Conservation (phyloP, 2,329 filamentous ascomycete genomes). For the Talaromyces rugulosus region DNA sequence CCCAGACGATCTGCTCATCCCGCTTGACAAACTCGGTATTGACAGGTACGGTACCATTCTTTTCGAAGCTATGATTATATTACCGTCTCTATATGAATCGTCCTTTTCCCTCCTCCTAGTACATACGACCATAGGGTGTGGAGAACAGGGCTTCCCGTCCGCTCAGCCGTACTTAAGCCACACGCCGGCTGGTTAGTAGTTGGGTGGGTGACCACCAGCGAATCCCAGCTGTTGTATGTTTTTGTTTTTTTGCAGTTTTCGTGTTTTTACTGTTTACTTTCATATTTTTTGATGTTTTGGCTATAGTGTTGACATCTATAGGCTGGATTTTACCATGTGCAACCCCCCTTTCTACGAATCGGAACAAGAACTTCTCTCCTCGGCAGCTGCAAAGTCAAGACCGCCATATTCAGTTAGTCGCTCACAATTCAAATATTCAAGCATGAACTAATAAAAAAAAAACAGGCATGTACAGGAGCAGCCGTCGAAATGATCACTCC, state of each 20-base stretch:
- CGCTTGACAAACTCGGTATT: slow-evolving; percentile 44
- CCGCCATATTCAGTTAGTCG: slow-evolving; percentile 64
- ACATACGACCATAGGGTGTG: slow-evolving; percentile 17
- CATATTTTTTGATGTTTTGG: neutral
- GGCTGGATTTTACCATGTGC: slow-evolving; percentile 79
- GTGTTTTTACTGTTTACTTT: neutral
- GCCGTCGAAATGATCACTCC: slow-evolving; percentile 78
- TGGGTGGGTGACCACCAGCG: slow-evolving; percentile 47
- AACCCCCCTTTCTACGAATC: slow-evolving; percentile 95
- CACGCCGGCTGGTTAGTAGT: slow-evolving; percentile 45
- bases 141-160: slow-evolving; percentile 20
- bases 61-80: neutral
- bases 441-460: too few species aligned
- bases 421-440: neutral
- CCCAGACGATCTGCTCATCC: slow-evolving; percentile 56
- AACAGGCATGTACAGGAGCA: slow-evolving; percentile 63
- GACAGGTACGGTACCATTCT: slow-evolving; percentile 16
- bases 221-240: slow-evolving; percentile 45
- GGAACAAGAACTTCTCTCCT: slow-evolving; percentile 60
- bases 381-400: slow-evolving; percentile 61
- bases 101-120: neutral
- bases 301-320: neutral
- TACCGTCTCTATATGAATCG: neutral
- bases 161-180: slow-evolving; percentile 20
- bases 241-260: slow-evolving; percentile 17